Evolutionary conservation across 768 basidiomycete genomes (phyloP), one percentile per base, ranked within the genome.

Genomic region (Suillus decipiens): DNA sequence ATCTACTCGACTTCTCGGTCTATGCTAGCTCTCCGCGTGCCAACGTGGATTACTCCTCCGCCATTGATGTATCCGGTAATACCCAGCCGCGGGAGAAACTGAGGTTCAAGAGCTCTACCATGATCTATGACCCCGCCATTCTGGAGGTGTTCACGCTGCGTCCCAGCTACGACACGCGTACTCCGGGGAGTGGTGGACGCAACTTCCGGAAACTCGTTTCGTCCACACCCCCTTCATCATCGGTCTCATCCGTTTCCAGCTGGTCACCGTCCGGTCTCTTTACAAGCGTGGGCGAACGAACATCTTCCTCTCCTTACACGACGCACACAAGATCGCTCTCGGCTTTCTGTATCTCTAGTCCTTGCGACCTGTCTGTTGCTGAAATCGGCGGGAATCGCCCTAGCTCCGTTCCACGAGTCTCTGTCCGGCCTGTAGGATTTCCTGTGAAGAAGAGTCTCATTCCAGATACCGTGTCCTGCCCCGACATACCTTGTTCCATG

Each of bases 141-240:
- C 65, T 61, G 48, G 60, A 67, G 6, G 54, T 67, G 1, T 67
- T 65, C 43, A 31, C 63, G 51, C 59, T 60, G 22, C 43, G 51
- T 60, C 59, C 55, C 9, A 56, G 62, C 48, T 63, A 65, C 34
- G 59, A 53, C 34, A 41, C 63, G 1, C 69, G 66, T 28, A 45
- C 68, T 41, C 68, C 71, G 9, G 55, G 37, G 6, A 10, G 17
- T 39, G 55, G 55, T 11, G 37, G 22, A 39, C 55, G 55, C 37
- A 56, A 37, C 55, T 39, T 39, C 37, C 36, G 22, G 37, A 56
- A 39, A 28, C 10, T 19, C 17, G 24, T 24, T 56, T 17, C 24
- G 24, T 39, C 22, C 37, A 39, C 55, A 11, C 24, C 55, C 37
- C 10, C 55, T 56, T 37, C 24, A 17, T 56, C 36, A 7, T 37